Percentiles rank a stretch among this genome's conserved stretches.
Evolutionary conservation across 2,329 filamentous ascomycete genomes (phyloP).

Genomic region (Dothistroma septosporum): DNA sequence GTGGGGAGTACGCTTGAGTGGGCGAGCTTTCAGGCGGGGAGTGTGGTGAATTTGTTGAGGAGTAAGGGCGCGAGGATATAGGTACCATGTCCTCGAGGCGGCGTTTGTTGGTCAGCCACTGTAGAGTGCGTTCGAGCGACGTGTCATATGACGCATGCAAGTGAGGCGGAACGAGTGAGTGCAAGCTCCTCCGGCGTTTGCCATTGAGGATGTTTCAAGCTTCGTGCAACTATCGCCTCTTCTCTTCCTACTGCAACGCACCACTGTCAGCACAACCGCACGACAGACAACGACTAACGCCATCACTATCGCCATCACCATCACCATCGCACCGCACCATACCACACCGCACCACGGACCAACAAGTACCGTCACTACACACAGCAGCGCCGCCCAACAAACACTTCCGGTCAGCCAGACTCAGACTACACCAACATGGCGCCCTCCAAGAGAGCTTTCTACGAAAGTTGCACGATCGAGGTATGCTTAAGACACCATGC

Average conservation of each 20-base stretch:
- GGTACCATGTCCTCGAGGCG: slow-evolving; percentile 16
- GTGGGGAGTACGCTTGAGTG: slow-evolving; percentile 67
- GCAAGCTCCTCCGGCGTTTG: background rate
- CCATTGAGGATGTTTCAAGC: background rate
- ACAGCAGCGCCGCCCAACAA: background rate
- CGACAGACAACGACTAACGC: no score
- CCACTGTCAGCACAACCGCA: background rate
- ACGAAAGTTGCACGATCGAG: background rate
- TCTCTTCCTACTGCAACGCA: background rate
- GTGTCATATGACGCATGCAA: background rate
- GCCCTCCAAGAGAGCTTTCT: background rate
- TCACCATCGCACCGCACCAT: background rate
- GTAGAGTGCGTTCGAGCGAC: no score
- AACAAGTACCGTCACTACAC: background rate
- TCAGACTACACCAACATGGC: background rate
- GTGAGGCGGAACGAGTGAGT: background rate
- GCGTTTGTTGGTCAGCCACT: no score
- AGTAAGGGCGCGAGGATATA: slow-evolving; percentile 83
- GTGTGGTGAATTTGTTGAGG: slow-evolving; percentile 74
- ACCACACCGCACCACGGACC: background rate
- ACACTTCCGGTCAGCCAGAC: no score
- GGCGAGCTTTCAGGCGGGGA: slow-evolving; percentile 74
- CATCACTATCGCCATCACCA: background rate
- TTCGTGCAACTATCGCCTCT: background rate
- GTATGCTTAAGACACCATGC: background rate